Conservation (phyloP, 2,329 filamentous ascomycete species). For the Tolypocladium amazonense region DNA sequence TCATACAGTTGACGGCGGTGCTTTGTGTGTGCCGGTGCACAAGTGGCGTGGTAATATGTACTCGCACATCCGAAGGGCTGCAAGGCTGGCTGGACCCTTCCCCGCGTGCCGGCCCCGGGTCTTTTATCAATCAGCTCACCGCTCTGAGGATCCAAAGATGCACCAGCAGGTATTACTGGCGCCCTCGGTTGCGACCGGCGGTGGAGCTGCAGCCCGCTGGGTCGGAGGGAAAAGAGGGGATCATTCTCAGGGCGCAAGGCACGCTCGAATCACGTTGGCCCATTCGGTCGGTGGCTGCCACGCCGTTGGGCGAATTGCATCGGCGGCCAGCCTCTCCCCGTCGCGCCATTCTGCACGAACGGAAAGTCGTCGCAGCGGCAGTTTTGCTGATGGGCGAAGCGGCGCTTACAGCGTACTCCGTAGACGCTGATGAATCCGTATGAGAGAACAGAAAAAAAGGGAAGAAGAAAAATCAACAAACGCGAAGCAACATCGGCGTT, state of each 20-base stretch:
- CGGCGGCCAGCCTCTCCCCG: not conserved
- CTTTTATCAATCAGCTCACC: not conserved
- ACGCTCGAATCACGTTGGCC: not conserved
- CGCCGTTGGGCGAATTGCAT: not conserved
- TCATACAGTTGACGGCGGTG: too few species aligned
- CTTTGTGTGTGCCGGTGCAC: not conserved
- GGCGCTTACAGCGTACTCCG: not conserved
- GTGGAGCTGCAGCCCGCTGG: not conserved
- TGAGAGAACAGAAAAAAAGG: too few species aligned
- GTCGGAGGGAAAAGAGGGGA: not conserved
- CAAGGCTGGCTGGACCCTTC: not conserved
- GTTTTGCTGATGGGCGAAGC: not conserved
- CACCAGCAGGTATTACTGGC: not conserved
- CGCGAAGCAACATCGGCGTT: too few species aligned
- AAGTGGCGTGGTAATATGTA: not conserved
- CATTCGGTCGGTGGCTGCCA: not conserved
- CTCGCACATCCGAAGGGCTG: not conserved
- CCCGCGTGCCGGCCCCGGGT: too few species aligned
- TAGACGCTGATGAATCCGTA: not conserved
- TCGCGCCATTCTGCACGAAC: slow-evolving; percentile 3
- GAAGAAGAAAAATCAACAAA: too few species aligned
- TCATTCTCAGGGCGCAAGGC: not conserved
- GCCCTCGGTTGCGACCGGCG: not conserved
- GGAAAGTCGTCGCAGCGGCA: not conserved
- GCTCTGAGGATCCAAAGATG: not conserved